Base-by-base conservation (phyloP, 176 grass and related monocot genomes). In the Dendrocalamus sinicus region DNA sequence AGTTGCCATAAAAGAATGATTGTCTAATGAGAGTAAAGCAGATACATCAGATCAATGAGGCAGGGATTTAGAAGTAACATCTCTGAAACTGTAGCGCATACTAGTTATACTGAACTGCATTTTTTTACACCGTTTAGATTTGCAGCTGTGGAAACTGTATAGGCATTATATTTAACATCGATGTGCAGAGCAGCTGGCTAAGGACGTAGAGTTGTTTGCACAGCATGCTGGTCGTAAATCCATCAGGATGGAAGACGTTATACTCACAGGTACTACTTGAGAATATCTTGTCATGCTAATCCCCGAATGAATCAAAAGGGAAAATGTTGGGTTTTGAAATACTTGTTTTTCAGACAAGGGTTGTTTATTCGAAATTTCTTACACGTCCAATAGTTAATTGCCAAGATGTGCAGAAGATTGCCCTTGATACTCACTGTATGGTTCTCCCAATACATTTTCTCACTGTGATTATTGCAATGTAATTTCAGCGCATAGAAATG, bases 201-300 rank as follows among this genome's bases (percentile, higher is more conserved):
- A 88, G 85, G 97, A 99, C 73, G 82, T 96, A 11, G 92, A 94
- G 82, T 39, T 99, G 72, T 99, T 99, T 87, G 86, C 97, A 30
- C 92, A 96, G 39, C 97, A 96, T 85, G 90, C 89, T 26, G 85
- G 92, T 46, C 97, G 94, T 48, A 99, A 99, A 83, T 94, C 97
- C 41, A 75, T 96, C 66, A 96, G 84, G 77, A 86, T 93, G 88
- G 92, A 96, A 68, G 97, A 99, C 85, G 92, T 94, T 61, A 89
- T 93, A 66, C 89, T 99, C 41, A 80, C 92, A 84, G 92, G 96
- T 96, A 94, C 76, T 80, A 94, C 72, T 80, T 73, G 23, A 76
- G 9, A 60, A 46, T 58, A 76, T 63, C 70, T 66, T 66, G 37
- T 80, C 47, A 17, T 71, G 30, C 9, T 86, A 20, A 61, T 59